Conservation (phyloP, 345 rosid species). For the Trapa incisa region DNA sequence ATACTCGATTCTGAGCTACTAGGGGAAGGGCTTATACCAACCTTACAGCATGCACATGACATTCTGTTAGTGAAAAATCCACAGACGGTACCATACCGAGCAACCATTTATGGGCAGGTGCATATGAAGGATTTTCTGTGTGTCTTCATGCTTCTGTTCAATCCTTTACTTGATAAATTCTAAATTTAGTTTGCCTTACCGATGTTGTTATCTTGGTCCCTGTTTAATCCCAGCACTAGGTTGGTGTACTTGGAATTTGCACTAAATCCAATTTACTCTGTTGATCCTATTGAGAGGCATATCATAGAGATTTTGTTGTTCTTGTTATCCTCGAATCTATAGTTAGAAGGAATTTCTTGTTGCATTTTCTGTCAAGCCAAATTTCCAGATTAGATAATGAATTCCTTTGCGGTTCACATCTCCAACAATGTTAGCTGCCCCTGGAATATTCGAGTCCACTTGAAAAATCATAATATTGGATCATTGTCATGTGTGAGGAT, state of each 20-base stretch:
- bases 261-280: neutral
- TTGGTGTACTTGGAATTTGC: neutral
- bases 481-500: neutral
- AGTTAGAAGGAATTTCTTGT: neutral
- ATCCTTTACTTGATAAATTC: neutral
- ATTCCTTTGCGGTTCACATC: too few relatives aligned
- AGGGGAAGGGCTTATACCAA: conserved; percentile 94
- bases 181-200: neutral
- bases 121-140: neutral
- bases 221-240: neutral
- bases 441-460: neutral
- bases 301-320: neutral
- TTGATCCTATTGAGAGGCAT: neutral
- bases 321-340: neutral
- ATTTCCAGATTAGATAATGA: neutral
- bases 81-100: conserved; percentile 59
- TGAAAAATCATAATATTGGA: neutral
- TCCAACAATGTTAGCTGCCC: neutral
- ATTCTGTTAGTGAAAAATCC: conserved; percentile 68
- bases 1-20: conserved; percentile 86
- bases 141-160: neutral
- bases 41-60: conserved; percentile 85
- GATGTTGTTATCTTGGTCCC: neutral
- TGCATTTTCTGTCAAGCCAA: neutral
- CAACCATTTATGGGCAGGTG: conserved; percentile 85